These are phyloP conservation scores for Stephania cephalantha DNA, from an alignment of 164 flowering plant species.

Conservation along the genomic window DNA sequence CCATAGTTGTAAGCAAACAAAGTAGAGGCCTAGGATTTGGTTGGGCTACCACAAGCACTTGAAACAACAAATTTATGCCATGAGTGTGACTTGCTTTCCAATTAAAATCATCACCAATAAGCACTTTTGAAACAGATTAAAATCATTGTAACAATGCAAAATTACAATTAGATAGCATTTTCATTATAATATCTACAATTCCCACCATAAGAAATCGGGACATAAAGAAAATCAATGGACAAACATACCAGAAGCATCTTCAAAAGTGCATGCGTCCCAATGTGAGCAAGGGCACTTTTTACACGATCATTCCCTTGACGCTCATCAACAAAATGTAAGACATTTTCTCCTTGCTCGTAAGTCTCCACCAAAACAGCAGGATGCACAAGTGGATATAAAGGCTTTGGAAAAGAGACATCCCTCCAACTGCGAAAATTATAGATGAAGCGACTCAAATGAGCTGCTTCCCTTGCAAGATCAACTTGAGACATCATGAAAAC, in stretches of 20 bases:
- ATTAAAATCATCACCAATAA: too few relatives aligned
- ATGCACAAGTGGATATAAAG: conserved; percentile 79
- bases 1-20: too few relatives aligned
- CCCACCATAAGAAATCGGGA: too few relatives aligned
- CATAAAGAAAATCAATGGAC: not conserved
- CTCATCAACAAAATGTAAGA: conserved; percentile 49
- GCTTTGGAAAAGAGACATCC: conserved; percentile 80
- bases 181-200: too few relatives aligned
- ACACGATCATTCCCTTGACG: conserved; percentile 47
- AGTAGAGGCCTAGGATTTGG: too few relatives aligned
- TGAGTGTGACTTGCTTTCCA: too few relatives aligned
- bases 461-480: conserved; percentile 89
- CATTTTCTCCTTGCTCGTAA: conserved; percentile 69
- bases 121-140: too few relatives aligned
- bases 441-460: conserved; percentile 73
- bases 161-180: too few relatives aligned
- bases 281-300: conserved; percentile 66
- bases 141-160: too few relatives aligned
- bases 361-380: conserved; percentile 86
- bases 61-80: too few relatives aligned
- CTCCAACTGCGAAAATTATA: conserved; percentile 78
- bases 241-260: conserved; percentile 76
- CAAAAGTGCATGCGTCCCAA: conserved; percentile 73
- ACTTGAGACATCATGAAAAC: conserved; percentile 88
- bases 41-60: too few relatives aligned